Conservation (phyloP, 2,329 filamentous ascomycete species). For the Coniosporium tulheliwenetii region DNA sequence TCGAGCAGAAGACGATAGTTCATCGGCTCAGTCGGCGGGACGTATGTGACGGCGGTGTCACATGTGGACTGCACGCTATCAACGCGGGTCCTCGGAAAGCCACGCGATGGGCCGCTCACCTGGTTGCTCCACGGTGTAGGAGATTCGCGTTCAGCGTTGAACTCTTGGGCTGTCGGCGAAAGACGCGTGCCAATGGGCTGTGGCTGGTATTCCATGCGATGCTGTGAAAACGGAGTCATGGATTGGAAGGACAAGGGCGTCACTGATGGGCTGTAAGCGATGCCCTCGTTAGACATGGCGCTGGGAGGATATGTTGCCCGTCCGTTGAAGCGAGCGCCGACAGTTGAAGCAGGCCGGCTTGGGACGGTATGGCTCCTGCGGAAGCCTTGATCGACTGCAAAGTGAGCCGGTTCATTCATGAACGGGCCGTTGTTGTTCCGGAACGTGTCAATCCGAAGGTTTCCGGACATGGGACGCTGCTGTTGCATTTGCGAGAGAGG, state of each 20-base stretch:
- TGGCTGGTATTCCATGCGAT: constrained; percentile 11
- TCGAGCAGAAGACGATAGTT: constrained; percentile 94
- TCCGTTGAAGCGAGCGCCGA: constrained; percentile 15
- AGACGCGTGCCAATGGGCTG: constrained; percentile 24
- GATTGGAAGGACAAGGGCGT: constrained; percentile 11
- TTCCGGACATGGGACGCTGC: too few species aligned
- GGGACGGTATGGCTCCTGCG: constrained; percentile 15
- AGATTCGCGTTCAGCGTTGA: constrained; percentile 18
- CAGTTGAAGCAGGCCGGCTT: constrained; percentile 19
- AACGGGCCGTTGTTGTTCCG: constrained; percentile 14
- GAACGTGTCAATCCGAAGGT: constrained; percentile 7
- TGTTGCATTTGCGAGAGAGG: too few species aligned
- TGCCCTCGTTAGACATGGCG: constrained; percentile 3
- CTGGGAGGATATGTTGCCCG: constrained; percentile 13
- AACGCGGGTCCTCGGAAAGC: constrained; percentile 1
- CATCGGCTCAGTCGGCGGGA: constrained; percentile 76
- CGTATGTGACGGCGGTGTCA: constrained; percentile 39
- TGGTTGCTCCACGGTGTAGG: constrained; percentile 21
- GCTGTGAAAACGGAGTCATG: constrained; percentile 6
- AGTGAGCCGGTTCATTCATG: constrained; percentile 21
- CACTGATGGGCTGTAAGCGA: constrained; percentile 12
- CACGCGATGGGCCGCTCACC: constrained; percentile 2
- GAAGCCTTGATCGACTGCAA: constrained; percentile 17
- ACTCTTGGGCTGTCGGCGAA: constrained; percentile 31
- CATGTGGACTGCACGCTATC: constrained; percentile 5